Evolutionary conservation across 768 basidiomycete genomes (phyloP), one percentile per base, ranked within the genome.

Genomic region (Phlebiopsis flavidoalba): DNA sequence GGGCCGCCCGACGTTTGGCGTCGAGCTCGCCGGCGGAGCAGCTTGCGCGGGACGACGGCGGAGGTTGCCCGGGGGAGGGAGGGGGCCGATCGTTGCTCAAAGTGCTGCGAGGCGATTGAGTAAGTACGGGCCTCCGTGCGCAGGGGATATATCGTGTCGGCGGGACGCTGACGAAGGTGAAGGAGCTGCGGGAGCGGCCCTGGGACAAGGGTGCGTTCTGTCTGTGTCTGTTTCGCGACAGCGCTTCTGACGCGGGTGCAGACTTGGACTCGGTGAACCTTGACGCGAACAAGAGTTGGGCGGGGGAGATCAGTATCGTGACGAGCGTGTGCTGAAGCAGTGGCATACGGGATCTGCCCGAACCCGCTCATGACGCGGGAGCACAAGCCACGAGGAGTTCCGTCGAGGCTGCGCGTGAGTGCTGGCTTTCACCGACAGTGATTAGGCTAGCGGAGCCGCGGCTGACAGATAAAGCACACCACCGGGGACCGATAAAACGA

Each of bases 271-370:
- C 85, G 0, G 91, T 95, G 37, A 88, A 98, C 73, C 78, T 99
- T 55, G 86, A 94, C 70, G 79, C 87, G 6, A 84, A 90, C 4
- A 96, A 98, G 71, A n/a, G n/a, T n/a, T 95, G 95, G 91, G 84
- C 90, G 36, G 81, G 85, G 17, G 97, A 99, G 71, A 95, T 98
- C 75, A 98, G 96, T 76, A 94, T 92, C 62, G 89, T 98, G 55
- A 83, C 97, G n/a, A 91, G 93, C 59, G 92, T 88, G 22, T 88
- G 22, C 78, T 98, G 63, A 99, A 99, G 75, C 80, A 95, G 67
- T 99, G 97, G 95, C 80, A n/a, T 99, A 68, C 83, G 97, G 64
- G 97, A 99, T 70, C 79, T 98, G 45, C 95, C n/a, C 97, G 8
- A 94, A 98, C 70, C 96, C 97, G 26, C 74, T 99, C 53, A 75